Base-by-base conservation (phyloP, 108 stramenopile genomes). In the Schizochytrium sp. region DNA sequence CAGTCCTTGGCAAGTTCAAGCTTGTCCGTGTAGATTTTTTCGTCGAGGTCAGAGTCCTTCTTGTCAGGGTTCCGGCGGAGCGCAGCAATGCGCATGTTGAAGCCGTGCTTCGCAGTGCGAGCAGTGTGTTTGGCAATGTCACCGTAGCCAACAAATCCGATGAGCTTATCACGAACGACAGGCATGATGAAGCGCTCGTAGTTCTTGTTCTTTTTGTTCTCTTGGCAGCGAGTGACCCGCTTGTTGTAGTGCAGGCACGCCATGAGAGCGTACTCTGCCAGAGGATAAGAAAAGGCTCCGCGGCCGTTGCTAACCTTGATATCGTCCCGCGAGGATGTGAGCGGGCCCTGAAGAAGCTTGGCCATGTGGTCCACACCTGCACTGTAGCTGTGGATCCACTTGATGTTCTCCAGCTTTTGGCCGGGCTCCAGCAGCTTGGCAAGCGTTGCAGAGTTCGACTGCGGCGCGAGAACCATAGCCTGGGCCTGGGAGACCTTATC, bases 121-220 rank as follows among this genome's bases (percentile, higher is more conserved):
- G 96, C 97, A 61, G 89, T 76, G 3, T 95, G 94, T n/a, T 93
- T 89, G n/a, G 96, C 97, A 92, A 97, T 96, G 89, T 96, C 95
- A 12, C 96, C 97, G 83, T 95, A 98, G 4, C 97, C 97, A 12
- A 98, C 91, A 3, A 98, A 89, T 2, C 96, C 97, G 92, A 98
- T 56, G 0, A 96, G 96, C 5, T 83, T 53, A 15, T 72, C 88
- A 46, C 72, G 72, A 28, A 91, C 19, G 19, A 73, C 76, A 19
- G n/a, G 38, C 89, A 91, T 88, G 47, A 17, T 7, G 87, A 91
- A 91, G 47, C 42, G 61, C 40, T 91, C 89, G 87, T 87, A 91
- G 8, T 17, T 8, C 19, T 56, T 46, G 17, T n/a, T 56, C 2
- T 45, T 4, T 15, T 56, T 45, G n/a, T 91, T 58, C 44, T 83